Evolutionary conservation across 345 rosid species (phyloP), one percentile per base, ranked within the genome.

Genomic region (Physaria fendleri): DNA sequence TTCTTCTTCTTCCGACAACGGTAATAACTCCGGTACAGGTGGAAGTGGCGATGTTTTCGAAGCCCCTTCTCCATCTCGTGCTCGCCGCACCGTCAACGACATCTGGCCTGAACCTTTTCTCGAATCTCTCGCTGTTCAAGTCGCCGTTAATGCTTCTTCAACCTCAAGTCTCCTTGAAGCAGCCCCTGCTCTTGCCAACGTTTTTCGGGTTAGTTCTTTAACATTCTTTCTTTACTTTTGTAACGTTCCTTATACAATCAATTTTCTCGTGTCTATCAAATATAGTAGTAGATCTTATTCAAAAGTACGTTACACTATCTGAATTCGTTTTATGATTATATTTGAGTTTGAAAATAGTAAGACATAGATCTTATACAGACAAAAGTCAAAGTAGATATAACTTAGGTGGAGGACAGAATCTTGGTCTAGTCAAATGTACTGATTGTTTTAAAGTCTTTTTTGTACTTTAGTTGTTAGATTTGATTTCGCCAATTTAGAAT

Each of bases 71-170:
- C 77, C 84, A 0, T 73, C 81, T 34, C 60, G 80, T 8, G 81
- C 83, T 24, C 84, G 74, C 10, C 82, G 78, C 24, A 76, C 71
- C 24, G 56, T 43, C 34, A 81, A 76, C 67, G 98, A 88, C 13
- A 80, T 80, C 5, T 93, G 99, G 99, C 99, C 97, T 0, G 95
- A 87, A 54, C 97, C 89, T 52, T 84, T 93, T 46, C 68, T 93
- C 11, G 99, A 93, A 68, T 85, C 90, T 29, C 86, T 93, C 13
- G 95, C 95, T 13, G 54, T 73, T 40, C 94, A 78, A 20, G 93
- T 83, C 6, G 97, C 97, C 59, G 54, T 68, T 35, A 81, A 83
- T 24, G 90, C 85, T 47, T 69, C 82, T 46, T 79, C 72, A 48
- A 51, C 80, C 1, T 1, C 10, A 6, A 89, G 99, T 2, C 85